Evolutionary conservation across 208 protist genomes (phyloP), one percentile per base, ranked within the genome.

Genomic region (Angomonas ambiguus): DNA sequence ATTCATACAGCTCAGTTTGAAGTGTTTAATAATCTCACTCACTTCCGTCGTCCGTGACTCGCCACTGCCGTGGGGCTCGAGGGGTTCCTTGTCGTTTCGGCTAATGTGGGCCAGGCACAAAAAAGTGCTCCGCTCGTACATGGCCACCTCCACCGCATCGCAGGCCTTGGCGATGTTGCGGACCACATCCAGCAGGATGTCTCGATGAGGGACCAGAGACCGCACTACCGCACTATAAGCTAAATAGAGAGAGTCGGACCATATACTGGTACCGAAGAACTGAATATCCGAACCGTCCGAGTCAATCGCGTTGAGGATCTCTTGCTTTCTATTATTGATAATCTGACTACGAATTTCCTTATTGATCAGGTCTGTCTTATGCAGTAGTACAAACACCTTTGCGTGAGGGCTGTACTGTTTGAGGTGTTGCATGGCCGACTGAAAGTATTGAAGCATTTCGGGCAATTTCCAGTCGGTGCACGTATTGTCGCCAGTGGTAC

Each of bases 91-190:
- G 11, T 16, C 38, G 8, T 45, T 8, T 24, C 83, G 82, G 38
- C 70, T 97, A 28, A 97, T 80, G 78, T 99, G 95, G 30, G 92
- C 89, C 33, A 99, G 95, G 32, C 98, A 98, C 0, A 99, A 76
- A 72, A 99, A 99, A 1, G 98, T 99, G 59, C 93, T 96, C 31
- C 86, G 87, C 77, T 99, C 98, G 82, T 99, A 99, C 31, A 99
- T 76, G 0, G 98, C 98, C 24, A 99, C 97, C 80, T 99, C 98
- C 41, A 97, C 96, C 0, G 98, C 98, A 62, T 98, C 88, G 72
- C 97, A 98, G 45, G 97, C 91, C 3, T 89, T 42, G 24, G 93
- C 93, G 67, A 99, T 96, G 30, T 85, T 87, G 27, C 91, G 71
- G 55, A 99, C 89, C 24, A 97, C 88, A 20, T 72, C 57, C 65